These are phyloP conservation scores for Noccaea bulbosa DNA, from an alignment of 345 rosid genomes.

Conservation along the genomic window DNA sequence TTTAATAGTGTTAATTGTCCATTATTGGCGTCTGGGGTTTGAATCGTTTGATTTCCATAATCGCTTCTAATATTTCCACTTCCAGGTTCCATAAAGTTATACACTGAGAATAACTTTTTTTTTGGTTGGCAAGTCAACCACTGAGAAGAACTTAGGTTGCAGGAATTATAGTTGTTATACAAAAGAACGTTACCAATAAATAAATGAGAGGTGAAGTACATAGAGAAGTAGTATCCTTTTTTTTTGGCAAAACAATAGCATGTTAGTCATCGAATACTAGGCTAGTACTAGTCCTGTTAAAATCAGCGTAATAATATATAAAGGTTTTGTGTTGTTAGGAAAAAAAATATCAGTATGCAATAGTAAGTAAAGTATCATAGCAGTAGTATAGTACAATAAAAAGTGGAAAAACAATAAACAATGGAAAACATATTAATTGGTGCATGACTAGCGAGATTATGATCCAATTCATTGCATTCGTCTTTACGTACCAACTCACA, in stretches of 20 bases:
- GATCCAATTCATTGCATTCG: conserved; percentile 32
- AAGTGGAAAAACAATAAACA: conserved; percentile 11
- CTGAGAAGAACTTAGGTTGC: neutral
- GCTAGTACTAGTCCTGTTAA: too few relatives aligned
- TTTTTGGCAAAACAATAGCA: too few relatives aligned
- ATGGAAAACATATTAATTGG: neutral
- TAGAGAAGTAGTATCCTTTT: neutral
- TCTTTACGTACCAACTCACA: conserved; percentile 35
- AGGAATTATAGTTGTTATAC: neutral
- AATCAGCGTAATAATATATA: too few relatives aligned
- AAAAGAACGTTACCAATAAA: neutral
- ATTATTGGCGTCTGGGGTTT: neutral
- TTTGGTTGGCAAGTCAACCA: neutral
- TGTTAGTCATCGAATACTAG: too few relatives aligned
- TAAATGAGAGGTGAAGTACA: neutral
- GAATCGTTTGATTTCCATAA: neutral
- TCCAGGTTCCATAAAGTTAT: neutral
- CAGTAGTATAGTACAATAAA: conserved; percentile 5
- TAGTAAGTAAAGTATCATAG: conserved; percentile 12
- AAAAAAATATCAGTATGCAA: too few relatives aligned
- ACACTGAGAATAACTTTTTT: neutral
- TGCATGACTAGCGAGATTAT: conserved; percentile 20
- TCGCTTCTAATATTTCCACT: neutral
- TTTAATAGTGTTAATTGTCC: neutral
- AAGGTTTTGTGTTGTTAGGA: too few relatives aligned